Evolutionary conservation across 371 early-diverging fungal genomes (phyloP).

Genomic region (Apophysomyces elegans): DNA sequence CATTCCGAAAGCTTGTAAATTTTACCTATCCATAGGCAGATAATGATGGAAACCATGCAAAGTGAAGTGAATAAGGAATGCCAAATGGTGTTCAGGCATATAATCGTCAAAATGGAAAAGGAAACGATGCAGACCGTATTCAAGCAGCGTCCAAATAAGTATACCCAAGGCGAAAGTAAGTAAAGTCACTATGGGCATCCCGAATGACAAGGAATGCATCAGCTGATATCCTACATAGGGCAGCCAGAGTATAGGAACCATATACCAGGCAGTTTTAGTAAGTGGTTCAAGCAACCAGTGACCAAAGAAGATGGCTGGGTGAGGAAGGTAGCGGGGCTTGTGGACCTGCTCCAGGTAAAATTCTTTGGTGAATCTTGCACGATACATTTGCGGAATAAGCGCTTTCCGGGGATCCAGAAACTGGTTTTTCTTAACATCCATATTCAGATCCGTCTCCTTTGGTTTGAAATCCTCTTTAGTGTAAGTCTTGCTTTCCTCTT

Average conservation of each 20-base stretch:
- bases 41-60: slow-evolving; percentile 96
- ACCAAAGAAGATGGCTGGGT: slow-evolving; percentile 84
- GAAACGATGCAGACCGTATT: slow-evolving; percentile 91
- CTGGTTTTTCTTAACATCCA: slow-evolving; percentile 60
- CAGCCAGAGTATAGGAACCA: slow-evolving; percentile 88
- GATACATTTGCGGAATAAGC: slow-evolving; percentile 82
- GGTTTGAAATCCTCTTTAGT: slow-evolving; percentile 57
- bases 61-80: slow-evolving; percentile 82
- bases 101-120: slow-evolving; percentile 89
- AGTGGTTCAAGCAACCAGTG: slow-evolving; percentile 76
- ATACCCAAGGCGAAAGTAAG: slow-evolving; percentile 60
- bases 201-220: slow-evolving; percentile 30
- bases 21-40: slow-evolving; percentile 92
- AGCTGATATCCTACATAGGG: slow-evolving; percentile 64
- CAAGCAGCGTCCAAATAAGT: slow-evolving; percentile 80
- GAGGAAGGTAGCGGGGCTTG: slow-evolving; percentile 80
- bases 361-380: slow-evolving; percentile 70
- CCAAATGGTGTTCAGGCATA: slow-evolving; percentile 82
- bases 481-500: slow-evolving; percentile 34
- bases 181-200: slow-evolving; percentile 34
- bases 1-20: not conserved
- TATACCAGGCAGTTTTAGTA: slow-evolving; percentile 90
- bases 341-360: slow-evolving; percentile 92
- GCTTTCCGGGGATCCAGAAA: slow-evolving; percentile 87
- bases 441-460: slow-evolving; percentile 44